A percentile compares a stretch with the other conserved stretches of the same genome.
phyloP scores from a whole-genome alignment of 2,329 filamentous ascomycete species.

The Aspergillus thermomutatus region DNA sequence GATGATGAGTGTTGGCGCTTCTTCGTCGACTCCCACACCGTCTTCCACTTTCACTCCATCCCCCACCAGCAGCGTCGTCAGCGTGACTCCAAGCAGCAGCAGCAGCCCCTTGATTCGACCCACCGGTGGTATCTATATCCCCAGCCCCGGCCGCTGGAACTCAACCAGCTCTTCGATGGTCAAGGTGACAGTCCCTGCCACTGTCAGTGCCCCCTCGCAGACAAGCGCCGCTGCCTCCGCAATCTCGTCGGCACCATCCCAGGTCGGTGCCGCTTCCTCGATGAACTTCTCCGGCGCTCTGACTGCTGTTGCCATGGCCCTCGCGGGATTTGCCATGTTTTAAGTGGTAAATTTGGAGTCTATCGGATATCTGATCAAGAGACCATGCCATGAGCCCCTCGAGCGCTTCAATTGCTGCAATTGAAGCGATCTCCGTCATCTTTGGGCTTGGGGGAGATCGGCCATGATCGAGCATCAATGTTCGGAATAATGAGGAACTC shows the following conservation, averaged over 20 bases:
- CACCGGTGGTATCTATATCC: slow-evolving; percentile 12
- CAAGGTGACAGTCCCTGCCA: slow-evolving; percentile 12
- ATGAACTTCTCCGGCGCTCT: slow-evolving; percentile 24
- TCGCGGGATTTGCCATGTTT: slow-evolving; percentile 32
- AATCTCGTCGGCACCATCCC: slow-evolving; percentile 12
- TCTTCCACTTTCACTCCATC: slow-evolving; percentile 12
- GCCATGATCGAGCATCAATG: background rate
- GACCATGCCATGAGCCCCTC: background rate
- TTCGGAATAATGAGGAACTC: background rate
- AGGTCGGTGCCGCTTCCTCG: slow-evolving; percentile 20
- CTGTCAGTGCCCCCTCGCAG: slow-evolving; percentile 6
- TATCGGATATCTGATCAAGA: background rate
- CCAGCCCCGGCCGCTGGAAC: slow-evolving; percentile 6
- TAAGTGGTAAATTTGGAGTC: slow-evolving; percentile 15
- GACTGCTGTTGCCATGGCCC: slow-evolving; percentile 28
- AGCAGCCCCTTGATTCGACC: background rate
- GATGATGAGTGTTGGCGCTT: slow-evolving; percentile 15
- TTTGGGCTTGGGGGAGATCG: background rate
- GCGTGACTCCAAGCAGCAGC: slow-evolving; percentile 1
- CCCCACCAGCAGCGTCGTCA: slow-evolving; percentile 6
- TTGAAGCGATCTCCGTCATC: background rate
- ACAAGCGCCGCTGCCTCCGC: slow-evolving; percentile 6
- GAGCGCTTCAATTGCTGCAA: background rate
- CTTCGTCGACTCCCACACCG: slow-evolving; percentile 8
- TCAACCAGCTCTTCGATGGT: slow-evolving; percentile 18